These are phyloP conservation scores for Skeletonema potamos DNA, from an alignment of 108 stramenopile species.

Conservation along the genomic window DNA sequence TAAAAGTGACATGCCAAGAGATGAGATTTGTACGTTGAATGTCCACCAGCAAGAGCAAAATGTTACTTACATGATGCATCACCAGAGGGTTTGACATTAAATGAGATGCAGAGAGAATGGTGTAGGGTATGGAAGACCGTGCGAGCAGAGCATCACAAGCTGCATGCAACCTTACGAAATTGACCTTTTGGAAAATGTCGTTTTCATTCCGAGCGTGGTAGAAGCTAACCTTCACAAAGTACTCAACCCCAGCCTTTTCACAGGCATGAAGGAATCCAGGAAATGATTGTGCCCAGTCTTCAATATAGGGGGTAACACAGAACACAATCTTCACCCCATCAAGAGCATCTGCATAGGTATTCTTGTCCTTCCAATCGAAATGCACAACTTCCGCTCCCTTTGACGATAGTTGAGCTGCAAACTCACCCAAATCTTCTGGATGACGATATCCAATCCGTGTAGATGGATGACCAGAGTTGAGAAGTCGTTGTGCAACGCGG, in stretches of 20 bases:
- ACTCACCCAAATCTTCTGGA: slow-evolving; percentile 1
- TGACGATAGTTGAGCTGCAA: slow-evolving; percentile 11
- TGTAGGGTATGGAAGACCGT: slow-evolving; percentile 42
- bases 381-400: slow-evolving; percentile 53
- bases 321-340: slow-evolving; percentile 56
- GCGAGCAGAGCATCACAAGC: slow-evolving; percentile 47
- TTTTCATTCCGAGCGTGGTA: slow-evolving; percentile 23
- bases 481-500: slow-evolving; percentile 43
- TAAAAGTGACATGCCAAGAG: not conserved
- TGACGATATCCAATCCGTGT: slow-evolving; percentile 48
- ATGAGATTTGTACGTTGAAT: slow-evolving; percentile 12
- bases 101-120: slow-evolving; percentile 48
- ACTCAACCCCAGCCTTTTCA: slow-evolving; percentile 51
- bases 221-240: slow-evolving; percentile 59
- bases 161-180: slow-evolving; percentile 42
- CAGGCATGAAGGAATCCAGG: slow-evolving; percentile 38
- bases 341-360: slow-evolving; percentile 24
- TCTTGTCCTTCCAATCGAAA: slow-evolving; percentile 52
- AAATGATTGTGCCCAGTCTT: slow-evolving; percentile 39
- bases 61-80: not conserved
- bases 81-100: slow-evolving; percentile 54
- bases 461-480: slow-evolving; percentile 37
- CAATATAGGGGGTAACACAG: slow-evolving; percentile 44
- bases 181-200: slow-evolving; percentile 31
- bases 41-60: slow-evolving; percentile 11